Conservation (phyloP, 345 rosid genomes). For the Ailanthus altissimus region DNA sequence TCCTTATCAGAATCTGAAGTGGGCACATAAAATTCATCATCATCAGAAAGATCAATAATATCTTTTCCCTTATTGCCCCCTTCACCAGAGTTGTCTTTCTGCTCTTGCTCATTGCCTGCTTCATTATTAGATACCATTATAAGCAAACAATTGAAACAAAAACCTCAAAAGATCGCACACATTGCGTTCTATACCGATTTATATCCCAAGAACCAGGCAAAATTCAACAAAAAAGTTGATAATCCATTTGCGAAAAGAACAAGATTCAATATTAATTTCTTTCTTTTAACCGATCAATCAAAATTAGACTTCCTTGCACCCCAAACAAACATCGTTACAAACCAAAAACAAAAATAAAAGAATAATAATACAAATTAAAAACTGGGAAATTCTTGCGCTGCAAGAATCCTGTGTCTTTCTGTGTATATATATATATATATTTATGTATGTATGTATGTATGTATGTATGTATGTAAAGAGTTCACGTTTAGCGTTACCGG, state of each 20-base stretch:
- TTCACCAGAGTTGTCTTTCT: constrained; percentile 21
- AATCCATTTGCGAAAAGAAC: not conserved
- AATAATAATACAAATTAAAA: not conserved
- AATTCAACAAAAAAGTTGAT: not conserved
- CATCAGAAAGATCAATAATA: constrained; percentile 22
- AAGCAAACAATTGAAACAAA: not conserved
- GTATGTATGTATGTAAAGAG: too few relatives aligned
- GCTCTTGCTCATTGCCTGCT: constrained; percentile 19
- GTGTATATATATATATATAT: too few relatives aligned
- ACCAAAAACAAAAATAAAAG: not conserved
- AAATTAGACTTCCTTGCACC: not conserved
- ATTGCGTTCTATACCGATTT: not conserved
- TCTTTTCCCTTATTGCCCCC: not conserved
- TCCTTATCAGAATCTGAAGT: constrained; percentile 36
- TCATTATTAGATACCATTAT: not conserved
- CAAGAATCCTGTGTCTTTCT: not conserved
- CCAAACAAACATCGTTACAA: not conserved
- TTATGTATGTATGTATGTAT: too few relatives aligned
- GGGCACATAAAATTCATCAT: constrained; percentile 17
- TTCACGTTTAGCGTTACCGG: not conserved
- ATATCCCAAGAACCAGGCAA: not conserved
- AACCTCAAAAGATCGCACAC: not conserved
- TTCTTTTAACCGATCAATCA: too few relatives aligned
- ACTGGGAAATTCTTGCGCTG: not conserved
- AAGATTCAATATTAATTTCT: not conserved